phyloP scores from a whole-genome alignment of 2,329 filamentous ascomycete species.

The Claviceps spartinae region DNA sequence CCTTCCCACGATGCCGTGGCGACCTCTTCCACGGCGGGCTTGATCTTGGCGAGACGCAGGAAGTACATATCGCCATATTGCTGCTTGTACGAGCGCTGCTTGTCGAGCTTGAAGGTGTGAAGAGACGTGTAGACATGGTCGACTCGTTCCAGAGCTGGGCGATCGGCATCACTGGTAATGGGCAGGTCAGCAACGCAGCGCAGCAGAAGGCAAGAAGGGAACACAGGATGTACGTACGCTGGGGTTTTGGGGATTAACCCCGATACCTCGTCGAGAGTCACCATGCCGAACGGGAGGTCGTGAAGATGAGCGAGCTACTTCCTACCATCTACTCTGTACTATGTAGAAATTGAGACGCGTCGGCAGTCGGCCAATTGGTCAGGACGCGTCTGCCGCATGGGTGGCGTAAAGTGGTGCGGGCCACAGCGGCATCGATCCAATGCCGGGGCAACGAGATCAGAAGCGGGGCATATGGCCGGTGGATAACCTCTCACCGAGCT shows the following conservation, averaged over 20 bases:
- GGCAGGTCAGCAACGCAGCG: background rate
- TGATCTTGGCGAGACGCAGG: constrained; percentile 73
- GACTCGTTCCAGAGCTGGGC: constrained; percentile 35
- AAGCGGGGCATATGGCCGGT: too few species aligned
- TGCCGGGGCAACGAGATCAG: too few species aligned
- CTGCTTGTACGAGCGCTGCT: constrained; percentile 67
- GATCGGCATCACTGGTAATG: constrained; percentile 19
- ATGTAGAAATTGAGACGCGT: background rate
- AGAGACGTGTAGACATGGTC: constrained; percentile 58
- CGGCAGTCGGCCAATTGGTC: background rate
- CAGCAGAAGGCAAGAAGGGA: background rate
- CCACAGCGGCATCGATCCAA: too few species aligned
- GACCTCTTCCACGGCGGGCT: constrained; percentile 63
- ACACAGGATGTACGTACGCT: constrained; percentile 13
- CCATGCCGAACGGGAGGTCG: constrained; percentile 14
- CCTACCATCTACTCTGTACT: too few species aligned
- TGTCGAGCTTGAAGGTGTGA: constrained; percentile 59
- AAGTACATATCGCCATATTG: constrained; percentile 99
- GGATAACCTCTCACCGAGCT: too few species aligned
- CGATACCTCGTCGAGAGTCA: constrained; percentile 19
- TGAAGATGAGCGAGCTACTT: background rate
- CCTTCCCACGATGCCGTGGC: constrained; percentile 66
- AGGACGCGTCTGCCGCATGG: background rate
- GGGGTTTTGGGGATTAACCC: constrained; percentile 21
- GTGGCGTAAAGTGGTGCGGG: background rate